Evolutionary conservation across 352 stramenopile species (phyloP).

Genomic region (Thraustotheca clavata): DNA sequence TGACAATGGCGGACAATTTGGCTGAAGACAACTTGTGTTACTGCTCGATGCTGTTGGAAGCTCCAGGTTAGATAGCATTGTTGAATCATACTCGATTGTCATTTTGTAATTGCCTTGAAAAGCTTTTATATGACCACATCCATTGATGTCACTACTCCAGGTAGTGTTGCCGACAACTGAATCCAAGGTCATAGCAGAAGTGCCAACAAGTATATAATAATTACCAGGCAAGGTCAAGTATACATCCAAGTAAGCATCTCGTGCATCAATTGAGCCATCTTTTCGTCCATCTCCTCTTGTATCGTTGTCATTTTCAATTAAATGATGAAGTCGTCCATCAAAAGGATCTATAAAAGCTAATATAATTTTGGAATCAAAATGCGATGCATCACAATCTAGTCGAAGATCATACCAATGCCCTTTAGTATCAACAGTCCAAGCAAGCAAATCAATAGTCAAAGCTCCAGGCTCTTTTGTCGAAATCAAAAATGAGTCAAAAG

Average conservation of each 20-base stretch:
- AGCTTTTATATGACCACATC: background rate
- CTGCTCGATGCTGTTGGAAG: background rate
- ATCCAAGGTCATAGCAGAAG: background rate
- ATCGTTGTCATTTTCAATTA: background rate
- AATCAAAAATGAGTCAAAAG: background rate
- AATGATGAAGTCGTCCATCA: too few species aligned
- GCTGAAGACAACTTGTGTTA: background rate
- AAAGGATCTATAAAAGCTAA: background rate
- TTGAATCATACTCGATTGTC: background rate
- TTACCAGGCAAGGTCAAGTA: background rate
- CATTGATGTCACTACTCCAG: background rate
- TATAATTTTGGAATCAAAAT: background rate
- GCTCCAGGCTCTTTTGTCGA: background rate
- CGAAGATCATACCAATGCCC: background rate
- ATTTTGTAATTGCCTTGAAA: background rate
- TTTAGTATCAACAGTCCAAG: background rate
- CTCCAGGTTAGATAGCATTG: background rate
- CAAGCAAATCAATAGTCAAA: background rate
- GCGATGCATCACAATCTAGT: background rate
- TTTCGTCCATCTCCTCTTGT: background rate
- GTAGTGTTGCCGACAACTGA: background rate
- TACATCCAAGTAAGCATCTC: background rate
- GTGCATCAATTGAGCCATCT: background rate
- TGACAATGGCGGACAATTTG: background rate
- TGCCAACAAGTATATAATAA: constrained; percentile 6